Conservation (phyloP, 441 rosid species). For the Pelargonium myrrhifolium region DNA sequence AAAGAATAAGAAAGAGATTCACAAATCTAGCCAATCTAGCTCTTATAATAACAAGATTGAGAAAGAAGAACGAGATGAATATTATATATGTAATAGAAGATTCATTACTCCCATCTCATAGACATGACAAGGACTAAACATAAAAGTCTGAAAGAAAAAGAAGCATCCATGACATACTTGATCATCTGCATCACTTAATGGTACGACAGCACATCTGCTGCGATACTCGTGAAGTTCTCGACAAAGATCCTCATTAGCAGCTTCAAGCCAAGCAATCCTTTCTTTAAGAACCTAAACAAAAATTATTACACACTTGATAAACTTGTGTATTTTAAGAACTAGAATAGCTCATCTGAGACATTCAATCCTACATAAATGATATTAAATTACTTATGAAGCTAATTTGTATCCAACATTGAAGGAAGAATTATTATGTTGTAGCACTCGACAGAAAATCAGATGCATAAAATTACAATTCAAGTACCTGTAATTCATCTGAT, state of each 20-base stretch:
- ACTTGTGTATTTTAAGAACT: not conserved
- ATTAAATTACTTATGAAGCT: not conserved
- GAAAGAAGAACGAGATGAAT: not conserved
- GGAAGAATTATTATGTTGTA: not conserved
- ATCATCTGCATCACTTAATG: constrained; percentile 61
- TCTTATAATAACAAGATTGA: not conserved
- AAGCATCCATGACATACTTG: constrained; percentile 41
- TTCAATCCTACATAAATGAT: not conserved
- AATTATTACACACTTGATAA: constrained; percentile 14
- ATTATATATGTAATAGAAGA: no score
- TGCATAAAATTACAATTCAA: constrained; percentile 13
- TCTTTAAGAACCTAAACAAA: constrained; percentile 66
- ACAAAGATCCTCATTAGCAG: constrained; percentile 84
- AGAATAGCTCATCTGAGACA: constrained; percentile 1
- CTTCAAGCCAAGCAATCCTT: constrained; percentile 90
- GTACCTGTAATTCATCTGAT: constrained; percentile 79
- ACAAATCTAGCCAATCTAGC: constrained; percentile 6
- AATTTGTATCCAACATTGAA: not conserved
- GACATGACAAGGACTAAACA: not conserved
- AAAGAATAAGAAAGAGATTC: constrained; percentile 16
- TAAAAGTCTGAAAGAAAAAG: constrained; percentile 7
- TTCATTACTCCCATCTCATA: no score
- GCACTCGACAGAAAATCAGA: constrained; percentile 7
- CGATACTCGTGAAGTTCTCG: constrained; percentile 85
- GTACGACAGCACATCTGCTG: constrained; percentile 50